A percentile compares a stretch with the other conserved stretches of the same genome.
Evolutionary conservation across 75 land plant species (phyloP).

Genomic region (Isoetes taiwanensis): DNA sequence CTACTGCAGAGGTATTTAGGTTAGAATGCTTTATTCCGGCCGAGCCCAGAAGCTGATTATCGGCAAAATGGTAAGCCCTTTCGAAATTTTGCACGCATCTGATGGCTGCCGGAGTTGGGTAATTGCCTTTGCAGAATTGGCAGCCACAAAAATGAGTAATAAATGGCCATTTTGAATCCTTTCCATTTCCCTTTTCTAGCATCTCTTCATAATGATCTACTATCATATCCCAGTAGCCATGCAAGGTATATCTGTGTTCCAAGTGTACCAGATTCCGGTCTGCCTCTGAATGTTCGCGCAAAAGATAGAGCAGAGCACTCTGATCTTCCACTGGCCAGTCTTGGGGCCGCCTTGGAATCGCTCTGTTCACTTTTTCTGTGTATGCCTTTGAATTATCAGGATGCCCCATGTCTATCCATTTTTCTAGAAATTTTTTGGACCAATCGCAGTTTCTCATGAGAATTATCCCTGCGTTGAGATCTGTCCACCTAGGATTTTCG

Average conservation of each 20-base stretch:
- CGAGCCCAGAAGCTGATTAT: slow-evolving; percentile 16
- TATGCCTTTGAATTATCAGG: not conserved
- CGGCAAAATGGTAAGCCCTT: slow-evolving; percentile 29
- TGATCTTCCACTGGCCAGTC: slow-evolving; percentile 22
- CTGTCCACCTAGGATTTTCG: slow-evolving; percentile 12
- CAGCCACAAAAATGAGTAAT: slow-evolving; percentile 35
- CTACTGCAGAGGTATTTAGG: slow-evolving; percentile 28
- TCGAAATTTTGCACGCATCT: slow-evolving; percentile 13
- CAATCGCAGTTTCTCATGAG: slow-evolving; percentile 20
- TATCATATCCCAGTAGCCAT: slow-evolving; percentile 21
- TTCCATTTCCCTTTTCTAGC: not conserved
- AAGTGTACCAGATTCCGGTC: not conserved
- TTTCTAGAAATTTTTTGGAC: slow-evolving; percentile 12
- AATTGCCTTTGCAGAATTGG: slow-evolving; percentile 16
- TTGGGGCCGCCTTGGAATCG: slow-evolving; percentile 4
- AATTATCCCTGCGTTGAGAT: slow-evolving; percentile 21
- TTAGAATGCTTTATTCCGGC: slow-evolving; percentile 6
- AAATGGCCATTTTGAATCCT: slow-evolving; percentile 23
- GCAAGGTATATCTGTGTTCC: slow-evolving; percentile 14
- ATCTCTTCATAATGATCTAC: slow-evolving; percentile 22
- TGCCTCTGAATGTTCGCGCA: not conserved
- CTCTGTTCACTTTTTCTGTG: not conserved
- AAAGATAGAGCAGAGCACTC: slow-evolving; percentile 16
- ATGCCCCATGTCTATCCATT: slow-evolving; percentile 11
- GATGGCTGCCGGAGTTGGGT: not conserved